Conservation (phyloP, 179 eudicot species). For the Beta corolliflora region DNA sequence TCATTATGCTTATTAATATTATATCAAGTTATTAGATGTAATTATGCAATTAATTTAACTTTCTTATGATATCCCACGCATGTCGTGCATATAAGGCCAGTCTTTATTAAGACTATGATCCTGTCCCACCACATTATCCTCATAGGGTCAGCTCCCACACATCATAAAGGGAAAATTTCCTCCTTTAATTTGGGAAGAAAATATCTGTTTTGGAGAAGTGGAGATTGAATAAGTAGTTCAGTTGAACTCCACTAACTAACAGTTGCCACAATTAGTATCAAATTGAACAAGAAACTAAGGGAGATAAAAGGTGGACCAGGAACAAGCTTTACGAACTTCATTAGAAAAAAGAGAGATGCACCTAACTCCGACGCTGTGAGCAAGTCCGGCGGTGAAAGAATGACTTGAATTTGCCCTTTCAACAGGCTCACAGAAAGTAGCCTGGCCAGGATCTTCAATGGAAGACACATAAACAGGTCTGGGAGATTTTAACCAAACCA, state of each 20-base stretch:
- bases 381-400: constrained; percentile 79
- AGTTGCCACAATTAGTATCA: neutral
- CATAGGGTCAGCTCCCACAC: neutral
- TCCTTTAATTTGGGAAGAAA: neutral
- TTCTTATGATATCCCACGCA: too few species aligned
- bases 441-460: constrained; percentile 72
- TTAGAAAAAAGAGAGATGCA: constrained; percentile 25
- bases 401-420: constrained; percentile 76
- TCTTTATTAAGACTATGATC: too few species aligned
- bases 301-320: neutral
- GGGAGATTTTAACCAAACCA: constrained; percentile 56
- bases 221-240: neutral
- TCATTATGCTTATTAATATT: too few species aligned
- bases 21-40: too few species aligned
- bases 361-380: constrained; percentile 80
- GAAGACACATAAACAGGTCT: constrained; percentile 60
- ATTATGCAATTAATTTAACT: too few species aligned
- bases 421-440: constrained; percentile 91
- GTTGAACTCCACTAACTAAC: neutral
- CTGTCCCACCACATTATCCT: neutral
- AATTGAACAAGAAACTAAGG: neutral
- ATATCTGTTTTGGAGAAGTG: neutral
- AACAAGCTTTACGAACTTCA: constrained; percentile 2
- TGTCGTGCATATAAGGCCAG: too few species aligned
- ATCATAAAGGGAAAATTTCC: neutral